Base-by-base conservation (phyloP, 2,329 filamentous ascomycete genomes). In the Aureobasidium melanogenum region DNA sequence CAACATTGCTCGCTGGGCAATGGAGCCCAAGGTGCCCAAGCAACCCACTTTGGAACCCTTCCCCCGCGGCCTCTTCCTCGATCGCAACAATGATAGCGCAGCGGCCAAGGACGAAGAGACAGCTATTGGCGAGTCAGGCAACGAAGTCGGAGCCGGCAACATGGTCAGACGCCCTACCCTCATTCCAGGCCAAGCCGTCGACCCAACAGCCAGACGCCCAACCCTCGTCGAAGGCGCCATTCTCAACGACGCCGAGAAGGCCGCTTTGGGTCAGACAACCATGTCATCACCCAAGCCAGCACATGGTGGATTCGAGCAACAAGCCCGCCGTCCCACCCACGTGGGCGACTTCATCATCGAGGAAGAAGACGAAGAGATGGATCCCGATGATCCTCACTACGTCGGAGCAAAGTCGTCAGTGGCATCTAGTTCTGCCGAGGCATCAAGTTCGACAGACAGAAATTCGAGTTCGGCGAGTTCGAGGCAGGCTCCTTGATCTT, bases 1-100 rank as follows among this genome's bases (percentile, higher is more conserved):
- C 26, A 67, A 69, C 24, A 65, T 69, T 26, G 67, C 64, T 62
- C 65, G 67, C 24, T 69, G 66, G 67, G 67, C 67, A 3, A 66
- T 64, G 9, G 65, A 68, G 38, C 64, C 64, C 28, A 61, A 64
- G 10, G 66, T 69, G 10, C 67, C 67, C 12, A 66, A 66, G 32
- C 46, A 66, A 43, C 52, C 38, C 5, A 69, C 67, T 9, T 65
- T 65, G 3, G 66, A 66, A 30, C 67, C 67, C 4, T 69, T 69
- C 44, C 63, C 59, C 17, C 67, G 66, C 38, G 50, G 63, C 19
- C 60, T 68, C 14, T 64, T 68, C 41, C 51, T 67, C 32, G 67
- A 62, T 28, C 52, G 52, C 39, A 56, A 30, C 26, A 39, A 15
- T 22, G 50, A 54, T 1, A 28, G 22, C 2, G 50, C 34, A n/a